These are phyloP conservation scores for Paramecium sexaurelia DNA, from an alignment of 73 alveolate species.

Conservation along the genomic window DNA sequence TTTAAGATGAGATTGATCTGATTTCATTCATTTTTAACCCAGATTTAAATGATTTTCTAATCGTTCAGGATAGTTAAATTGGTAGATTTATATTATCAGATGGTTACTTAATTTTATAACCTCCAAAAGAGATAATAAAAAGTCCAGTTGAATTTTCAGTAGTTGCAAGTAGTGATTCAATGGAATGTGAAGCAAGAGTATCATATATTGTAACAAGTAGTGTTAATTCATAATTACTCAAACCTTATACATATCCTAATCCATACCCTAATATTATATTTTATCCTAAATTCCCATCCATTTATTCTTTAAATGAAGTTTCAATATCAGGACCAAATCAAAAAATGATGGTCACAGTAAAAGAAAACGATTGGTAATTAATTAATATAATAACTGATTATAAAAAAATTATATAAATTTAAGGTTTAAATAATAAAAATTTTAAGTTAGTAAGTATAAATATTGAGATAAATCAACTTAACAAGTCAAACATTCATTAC, in stretches of 20 bases:
- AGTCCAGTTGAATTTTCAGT: background rate
- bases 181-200: background rate
- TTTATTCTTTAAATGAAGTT: background rate
- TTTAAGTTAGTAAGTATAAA: background rate
- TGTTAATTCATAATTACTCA: background rate
- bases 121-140: background rate
- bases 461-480: background rate
- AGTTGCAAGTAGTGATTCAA: background rate
- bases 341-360: background rate
- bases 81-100: background rate
- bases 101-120: background rate
- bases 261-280: background rate
- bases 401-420: background rate
- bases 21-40: background rate
- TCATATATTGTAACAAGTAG: background rate
- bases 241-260: background rate
- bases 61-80: background rate
- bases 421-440: background rate
- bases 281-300: background rate
- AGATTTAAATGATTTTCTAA: background rate
- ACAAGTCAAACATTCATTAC: background rate
- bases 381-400: background rate
- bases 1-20: background rate
- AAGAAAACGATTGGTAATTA: background rate
- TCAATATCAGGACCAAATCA: background rate